Evolutionary conservation across 805 yeast genomes (phyloP).

Genomic region (Candida peoriensis): DNA sequence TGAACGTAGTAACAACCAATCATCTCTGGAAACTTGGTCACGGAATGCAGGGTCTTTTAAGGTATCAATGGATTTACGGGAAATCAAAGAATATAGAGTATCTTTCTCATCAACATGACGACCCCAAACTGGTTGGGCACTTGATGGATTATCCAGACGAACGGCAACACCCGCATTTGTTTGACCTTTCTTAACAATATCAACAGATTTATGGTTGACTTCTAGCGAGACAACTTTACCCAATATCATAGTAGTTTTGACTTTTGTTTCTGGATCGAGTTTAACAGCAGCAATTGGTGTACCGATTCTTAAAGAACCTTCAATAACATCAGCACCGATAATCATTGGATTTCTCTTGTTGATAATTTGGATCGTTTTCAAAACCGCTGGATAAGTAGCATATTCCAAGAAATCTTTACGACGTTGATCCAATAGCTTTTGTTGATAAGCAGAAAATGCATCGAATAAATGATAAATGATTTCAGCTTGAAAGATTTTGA

Average conservation of each 20-base stretch:
- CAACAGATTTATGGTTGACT: constrained; percentile 86
- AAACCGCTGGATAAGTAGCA: constrained; percentile 93
- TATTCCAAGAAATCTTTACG: constrained; percentile 82
- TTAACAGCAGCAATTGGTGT: constrained; percentile 96
- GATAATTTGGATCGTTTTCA: constrained; percentile 91
- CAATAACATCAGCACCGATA: constrained; percentile 95
- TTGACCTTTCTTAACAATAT: constrained; percentile 85
- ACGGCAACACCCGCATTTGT: constrained; percentile 98
- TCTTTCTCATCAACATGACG: constrained; percentile 97
- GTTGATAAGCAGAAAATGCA: constrained; percentile 88
- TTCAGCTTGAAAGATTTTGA: constrained; percentile 92
- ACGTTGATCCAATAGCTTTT: constrained; percentile 80
- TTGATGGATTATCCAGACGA: constrained; percentile 89
- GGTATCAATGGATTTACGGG: constrained; percentile 92
- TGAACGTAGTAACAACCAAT: constrained; percentile 88
- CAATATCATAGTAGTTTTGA: constrained; percentile 57
- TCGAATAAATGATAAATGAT: constrained; percentile 96
- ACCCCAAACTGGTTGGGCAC: constrained; percentile 97
- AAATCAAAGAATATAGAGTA: constrained; percentile 78
- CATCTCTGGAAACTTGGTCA: constrained; percentile 88
- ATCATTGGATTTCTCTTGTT: constrained; percentile 99
- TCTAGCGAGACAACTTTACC: constrained; percentile 93
- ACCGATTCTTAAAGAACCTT: constrained; percentile 85
- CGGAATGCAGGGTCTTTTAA: constrained; percentile 98
- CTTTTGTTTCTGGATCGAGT: constrained; percentile 78